Conservation (phyloP, 306 rosid genomes). For the Quercus suber region DNA sequence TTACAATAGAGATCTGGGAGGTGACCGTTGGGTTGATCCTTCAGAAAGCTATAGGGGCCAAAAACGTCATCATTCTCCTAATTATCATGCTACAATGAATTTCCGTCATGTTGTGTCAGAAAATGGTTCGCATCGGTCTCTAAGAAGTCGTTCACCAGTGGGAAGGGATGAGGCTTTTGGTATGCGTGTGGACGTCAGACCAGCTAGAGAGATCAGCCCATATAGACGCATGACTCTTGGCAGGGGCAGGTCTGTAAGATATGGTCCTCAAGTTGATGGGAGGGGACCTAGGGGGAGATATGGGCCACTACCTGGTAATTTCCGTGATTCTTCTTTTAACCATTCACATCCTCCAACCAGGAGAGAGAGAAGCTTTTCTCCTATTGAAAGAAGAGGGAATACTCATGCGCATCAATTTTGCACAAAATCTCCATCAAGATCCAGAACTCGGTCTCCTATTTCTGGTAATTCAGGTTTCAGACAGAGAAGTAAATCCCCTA, state of each 20-base stretch:
- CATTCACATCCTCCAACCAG: neutral
- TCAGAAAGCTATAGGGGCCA: neutral
- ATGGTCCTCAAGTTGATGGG: neutral
- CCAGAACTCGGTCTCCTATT: constrained; percentile 3
- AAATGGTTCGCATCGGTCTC: neutral
- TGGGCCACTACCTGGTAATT: neutral
- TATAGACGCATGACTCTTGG: neutral
- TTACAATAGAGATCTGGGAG: neutral
- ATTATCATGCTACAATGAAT: neutral
- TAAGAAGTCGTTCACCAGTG: neutral
- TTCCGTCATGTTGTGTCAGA: neutral
- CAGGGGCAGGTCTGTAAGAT: constrained; percentile 1
- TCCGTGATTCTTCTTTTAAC: neutral
- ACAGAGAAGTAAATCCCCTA: neutral
- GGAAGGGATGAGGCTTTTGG: neutral
- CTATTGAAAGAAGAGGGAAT: neutral
- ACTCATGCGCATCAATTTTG: neutral
- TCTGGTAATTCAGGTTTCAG: neutral
- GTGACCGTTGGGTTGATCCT: neutral
- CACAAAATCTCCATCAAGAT: neutral
- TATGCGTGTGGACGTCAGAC: neutral
- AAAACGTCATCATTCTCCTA: neutral
- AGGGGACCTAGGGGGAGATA: neutral
- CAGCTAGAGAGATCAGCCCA: neutral
- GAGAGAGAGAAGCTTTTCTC: constrained; percentile 1